phyloP scores from a whole-genome alignment of 179 eudicot species.

The Dionaea muscipula region DNA sequence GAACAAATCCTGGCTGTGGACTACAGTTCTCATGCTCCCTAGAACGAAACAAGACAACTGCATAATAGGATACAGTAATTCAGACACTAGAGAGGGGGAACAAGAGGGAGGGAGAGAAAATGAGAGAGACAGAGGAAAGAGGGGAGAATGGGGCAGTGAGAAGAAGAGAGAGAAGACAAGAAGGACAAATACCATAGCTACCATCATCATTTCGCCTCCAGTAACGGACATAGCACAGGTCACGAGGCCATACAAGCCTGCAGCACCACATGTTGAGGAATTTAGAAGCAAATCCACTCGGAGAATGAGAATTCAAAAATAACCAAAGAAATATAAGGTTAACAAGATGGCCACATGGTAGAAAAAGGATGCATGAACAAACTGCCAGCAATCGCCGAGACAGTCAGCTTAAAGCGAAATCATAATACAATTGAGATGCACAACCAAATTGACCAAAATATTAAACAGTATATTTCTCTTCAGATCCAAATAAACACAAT shows the following conservation, averaged over 20 bases:
- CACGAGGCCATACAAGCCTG: slow-evolving; percentile 99
- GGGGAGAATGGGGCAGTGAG: too few relatives aligned
- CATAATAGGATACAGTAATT: slow-evolving; percentile 19
- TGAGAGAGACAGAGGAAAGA: slow-evolving; percentile 4
- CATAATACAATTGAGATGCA: too few relatives aligned
- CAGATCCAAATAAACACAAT: too few relatives aligned
- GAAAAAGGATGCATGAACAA: too few relatives aligned
- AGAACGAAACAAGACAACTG: slow-evolving; percentile 93
- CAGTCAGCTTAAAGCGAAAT: too few relatives aligned
- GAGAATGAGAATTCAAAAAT: too few relatives aligned
- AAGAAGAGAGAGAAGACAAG: slow-evolving; percentile 5
- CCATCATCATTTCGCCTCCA: slow-evolving; percentile 99
- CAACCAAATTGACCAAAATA: too few relatives aligned
- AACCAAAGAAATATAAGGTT: too few relatives aligned
- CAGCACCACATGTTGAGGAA: slow-evolving; percentile 8
- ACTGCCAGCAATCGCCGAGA: too few relatives aligned
- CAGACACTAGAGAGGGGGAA: neutral
- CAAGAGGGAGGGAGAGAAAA: slow-evolving; percentile 8
- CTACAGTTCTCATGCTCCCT: slow-evolving; percentile 93
- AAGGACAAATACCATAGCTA: slow-evolving; percentile 61
- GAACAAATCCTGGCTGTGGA: slow-evolving; percentile 96
- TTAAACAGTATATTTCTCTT: too few relatives aligned
- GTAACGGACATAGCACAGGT: slow-evolving; percentile 94
- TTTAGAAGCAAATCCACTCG: neutral
- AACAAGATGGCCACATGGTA: too few relatives aligned